Evolutionary conservation across 192 early-diverging fungal species (phyloP).

Genomic region (Gamsiella multidivaricata): DNA sequence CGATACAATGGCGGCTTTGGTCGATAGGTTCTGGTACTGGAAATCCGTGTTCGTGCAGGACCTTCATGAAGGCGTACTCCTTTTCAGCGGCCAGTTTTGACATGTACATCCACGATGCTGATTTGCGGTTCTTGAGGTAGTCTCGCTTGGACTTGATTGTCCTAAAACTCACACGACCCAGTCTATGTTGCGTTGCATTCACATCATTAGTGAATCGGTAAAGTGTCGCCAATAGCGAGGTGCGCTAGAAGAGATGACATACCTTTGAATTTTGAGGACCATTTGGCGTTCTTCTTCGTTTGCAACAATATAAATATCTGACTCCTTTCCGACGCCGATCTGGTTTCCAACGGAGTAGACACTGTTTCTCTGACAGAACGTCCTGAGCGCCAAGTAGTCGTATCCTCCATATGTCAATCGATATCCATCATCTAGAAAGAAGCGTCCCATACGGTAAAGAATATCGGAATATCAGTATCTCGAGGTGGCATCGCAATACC

Average conservation of each 20-base stretch:
- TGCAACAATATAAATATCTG: conserved; percentile 97
- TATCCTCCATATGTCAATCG: conserved; percentile 99
- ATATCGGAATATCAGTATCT: not conserved
- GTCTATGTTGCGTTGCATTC: conserved; percentile 51
- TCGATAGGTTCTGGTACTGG: conserved; percentile 96
- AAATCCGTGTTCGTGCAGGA: conserved; percentile 86
- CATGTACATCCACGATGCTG: conserved; percentile 99
- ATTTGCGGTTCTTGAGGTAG: conserved; percentile 92
- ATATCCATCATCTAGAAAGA: conserved; percentile 87
- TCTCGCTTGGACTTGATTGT: conserved; percentile 98
- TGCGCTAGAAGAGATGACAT: not conserved
- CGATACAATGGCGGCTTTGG: conserved; percentile 93
- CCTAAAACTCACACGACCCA: conserved; percentile 96
- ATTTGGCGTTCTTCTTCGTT: conserved; percentile 90
- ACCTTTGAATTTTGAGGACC: conserved; percentile 96
- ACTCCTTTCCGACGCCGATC: conserved; percentile 99
- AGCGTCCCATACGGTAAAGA: not conserved
- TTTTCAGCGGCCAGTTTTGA: conserved; percentile 97
- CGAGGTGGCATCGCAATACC: too few relatives aligned
- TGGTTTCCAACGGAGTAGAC: conserved; percentile 98
- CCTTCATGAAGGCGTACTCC: conserved; percentile 99
- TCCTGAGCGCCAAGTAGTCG: conserved; percentile 97
- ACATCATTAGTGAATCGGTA: not conserved
- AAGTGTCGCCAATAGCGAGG: not conserved
- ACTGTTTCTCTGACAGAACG: conserved; percentile 86